Evolutionary conservation across 768 basidiomycete genomes (phyloP), one percentile per base, ranked within the genome.

Genomic region (Panaeolus cyanescens): DNA sequence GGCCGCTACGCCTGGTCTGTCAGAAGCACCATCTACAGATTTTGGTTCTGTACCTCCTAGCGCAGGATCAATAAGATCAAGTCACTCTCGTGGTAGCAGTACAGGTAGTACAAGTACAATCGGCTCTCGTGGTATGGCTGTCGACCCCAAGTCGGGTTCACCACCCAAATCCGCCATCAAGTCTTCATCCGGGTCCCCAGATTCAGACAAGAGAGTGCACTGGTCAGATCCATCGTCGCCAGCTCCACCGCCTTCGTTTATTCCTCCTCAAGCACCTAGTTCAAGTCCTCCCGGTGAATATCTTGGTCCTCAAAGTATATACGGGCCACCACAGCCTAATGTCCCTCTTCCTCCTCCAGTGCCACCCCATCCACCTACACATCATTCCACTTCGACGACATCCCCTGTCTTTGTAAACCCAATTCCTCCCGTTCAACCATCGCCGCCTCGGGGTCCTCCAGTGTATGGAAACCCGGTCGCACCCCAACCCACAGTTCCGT

Each of bases 1-100:
- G 0, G 81, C 83, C 12, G 90, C 91, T 4, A 92, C 92, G 0
- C 91, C 92, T 3, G 92, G 92, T 0, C 77, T 81, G 3, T 67
- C 64, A 58, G 56, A 28, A 13, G 30, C 45, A 28, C 45, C 45
- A 4, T 50, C 45, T 15, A 50, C 6, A 6, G 22, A 25, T 15
- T 50, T 50, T 20, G 45, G 45, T 10, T 50, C 25, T 28, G 3
- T 9, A 12, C 64, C 64, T 4, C 64, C 53, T 45, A 64, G 59
- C n/a, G 63, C 59, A 5, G 56, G 55, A n/a, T 63, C 62, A 54
- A 22, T 55, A 42, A 56, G 31, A 62, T 50, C 36, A 56, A 50
- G 45, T 22, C 53, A 39, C 32, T 58, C 78, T 71, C 50, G 45
- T 4, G 25, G 25, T 28, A 50, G 45, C 30, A 50, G 45, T 28